These are phyloP conservation scores for Talaromyces islandicus DNA, from an alignment of 2,329 filamentous ascomycete genomes.

Conservation along the genomic window DNA sequence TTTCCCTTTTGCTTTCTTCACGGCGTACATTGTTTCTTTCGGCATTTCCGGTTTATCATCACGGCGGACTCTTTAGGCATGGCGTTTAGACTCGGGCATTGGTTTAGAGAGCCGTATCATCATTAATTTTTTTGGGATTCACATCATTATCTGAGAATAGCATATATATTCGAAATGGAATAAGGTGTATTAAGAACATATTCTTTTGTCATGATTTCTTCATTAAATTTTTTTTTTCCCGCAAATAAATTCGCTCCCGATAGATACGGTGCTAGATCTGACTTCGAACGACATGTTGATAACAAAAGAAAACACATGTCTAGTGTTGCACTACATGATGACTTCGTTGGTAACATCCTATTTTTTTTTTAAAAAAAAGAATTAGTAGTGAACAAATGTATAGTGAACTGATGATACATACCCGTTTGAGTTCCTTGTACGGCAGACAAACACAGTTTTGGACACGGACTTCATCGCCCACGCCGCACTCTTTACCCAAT, in stretches of 20 bases:
- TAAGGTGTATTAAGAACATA: not conserved
- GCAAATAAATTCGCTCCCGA: not conserved
- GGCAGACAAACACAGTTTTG: slow-evolving; percentile 98
- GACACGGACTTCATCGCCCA: slow-evolving; percentile 89
- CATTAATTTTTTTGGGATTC: not conserved
- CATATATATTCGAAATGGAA: not conserved
- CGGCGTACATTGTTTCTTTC: not conserved
- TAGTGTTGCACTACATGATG: slow-evolving; percentile 66
- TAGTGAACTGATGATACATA: slow-evolving; percentile 42
- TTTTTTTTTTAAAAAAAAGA: too few relatives aligned
- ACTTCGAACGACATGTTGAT: not conserved
- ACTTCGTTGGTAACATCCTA: slow-evolving; percentile 52
- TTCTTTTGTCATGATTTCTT: not conserved
- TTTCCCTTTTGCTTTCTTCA: not conserved
- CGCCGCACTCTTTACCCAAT: slow-evolving; percentile 88
- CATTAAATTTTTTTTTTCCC: not conserved
- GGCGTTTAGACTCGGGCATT: not conserved
- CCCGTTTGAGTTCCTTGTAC: slow-evolving; percentile 95
- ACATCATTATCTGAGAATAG: not conserved
- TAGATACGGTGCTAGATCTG: not conserved
- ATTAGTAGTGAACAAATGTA: slow-evolving; percentile 22
- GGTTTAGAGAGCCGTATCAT: not conserved
- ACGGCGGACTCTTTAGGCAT: not conserved
- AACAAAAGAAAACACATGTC: not conserved
- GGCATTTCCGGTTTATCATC: not conserved